These are phyloP conservation scores for Hemileccinum impolitum DNA, from an alignment of 768 basidiomycete species.

Conservation along the genomic window DNA sequence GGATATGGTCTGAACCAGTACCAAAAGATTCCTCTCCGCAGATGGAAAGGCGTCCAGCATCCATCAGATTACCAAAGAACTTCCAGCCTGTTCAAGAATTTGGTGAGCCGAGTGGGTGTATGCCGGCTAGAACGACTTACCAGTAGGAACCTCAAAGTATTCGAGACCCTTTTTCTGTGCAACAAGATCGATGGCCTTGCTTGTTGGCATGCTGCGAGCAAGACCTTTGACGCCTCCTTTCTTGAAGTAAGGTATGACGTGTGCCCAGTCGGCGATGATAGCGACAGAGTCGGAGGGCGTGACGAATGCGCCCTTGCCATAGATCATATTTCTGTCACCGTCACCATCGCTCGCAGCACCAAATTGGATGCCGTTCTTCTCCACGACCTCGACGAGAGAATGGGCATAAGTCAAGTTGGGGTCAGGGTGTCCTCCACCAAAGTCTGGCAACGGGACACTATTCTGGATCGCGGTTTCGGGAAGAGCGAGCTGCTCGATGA, in stretches of 20 bases:
- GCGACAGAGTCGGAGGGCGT: slow-evolving; percentile 98
- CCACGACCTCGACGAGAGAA: slow-evolving; percentile 88
- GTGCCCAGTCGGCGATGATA: slow-evolving; percentile 97
- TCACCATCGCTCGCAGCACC: slow-evolving; percentile 98
- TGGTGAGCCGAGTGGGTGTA: not conserved
- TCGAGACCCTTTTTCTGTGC: slow-evolving; percentile 92
- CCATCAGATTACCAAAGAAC: slow-evolving; percentile 99
- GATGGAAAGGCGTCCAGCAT: slow-evolving; percentile 94
- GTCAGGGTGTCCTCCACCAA: slow-evolving; percentile 97
- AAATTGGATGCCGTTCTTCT: slow-evolving; percentile 80
- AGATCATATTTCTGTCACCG: slow-evolving; percentile 99
- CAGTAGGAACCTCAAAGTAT: slow-evolving; percentile 95
- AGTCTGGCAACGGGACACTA: slow-evolving; percentile 88
- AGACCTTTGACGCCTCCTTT: slow-evolving; percentile 88
- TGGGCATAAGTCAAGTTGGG: slow-evolving; percentile 98
- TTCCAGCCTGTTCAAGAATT: slow-evolving; percentile 75
- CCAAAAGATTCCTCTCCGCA: slow-evolving; percentile 99
- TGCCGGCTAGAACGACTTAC: slow-evolving; percentile 36
- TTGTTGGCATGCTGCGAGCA: slow-evolving; percentile 96
- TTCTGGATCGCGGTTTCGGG: slow-evolving; percentile 83
- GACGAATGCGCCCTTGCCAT: slow-evolving; percentile 96
- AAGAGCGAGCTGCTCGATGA: slow-evolving; percentile 80
- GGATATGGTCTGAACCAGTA: slow-evolving; percentile 99
- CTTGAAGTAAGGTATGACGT: slow-evolving; percentile 89
- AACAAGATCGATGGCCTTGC: slow-evolving; percentile 93